Evolutionary conservation across 179 eudicot species (phyloP), one percentile per base, ranked within the genome.

Genomic region (Vitellaria paradoxa): DNA sequence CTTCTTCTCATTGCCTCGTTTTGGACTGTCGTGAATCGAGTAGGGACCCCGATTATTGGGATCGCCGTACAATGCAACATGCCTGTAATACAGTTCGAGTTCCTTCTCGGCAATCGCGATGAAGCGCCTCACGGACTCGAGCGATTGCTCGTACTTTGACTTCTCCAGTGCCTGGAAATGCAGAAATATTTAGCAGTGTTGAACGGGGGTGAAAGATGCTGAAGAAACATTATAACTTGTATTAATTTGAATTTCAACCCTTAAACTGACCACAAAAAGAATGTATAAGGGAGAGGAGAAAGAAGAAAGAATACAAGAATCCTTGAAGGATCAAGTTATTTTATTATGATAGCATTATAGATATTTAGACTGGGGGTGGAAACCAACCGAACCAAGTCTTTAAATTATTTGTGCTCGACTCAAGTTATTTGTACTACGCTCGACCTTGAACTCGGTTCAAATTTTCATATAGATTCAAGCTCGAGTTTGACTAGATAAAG

Each of bases 71-170:
- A 91, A 98, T 30, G 97, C 97, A 74, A 89, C 84, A 70, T 93
- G 99, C 73, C 97, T 85, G 83, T 91, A 86, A 78, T 96, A 96
- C 15, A 96, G 87, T 78, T 93, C 99, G 66, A 93, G 85, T 78
- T 96, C 98, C 84, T 96, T 96, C 80, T 93, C 98, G 45, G 91
- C 75, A 75, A 91, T 86, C 57, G 89, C 91, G 81, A 93, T 96
- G 86, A 85, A 88, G 67, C 85, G 95, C 76, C 97, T 89, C 55
- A 91, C 94, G 9, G 97, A 86, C 82, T 96, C 99, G n/a, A 96
- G 89, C 21, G 96, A 91, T 78, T 96, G 99, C 86, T 93, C 97
- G 75, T 93, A 93, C 80, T 90, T 96, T 3, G 98, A 91, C 79
- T 91, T 96, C 78, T 96, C 93, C 50, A 89, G 82, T 37, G 98